These are phyloP conservation scores for Colletotrichum gigasporum DNA, from an alignment of 2,329 filamentous ascomycete species.

Conservation along the genomic window DNA sequence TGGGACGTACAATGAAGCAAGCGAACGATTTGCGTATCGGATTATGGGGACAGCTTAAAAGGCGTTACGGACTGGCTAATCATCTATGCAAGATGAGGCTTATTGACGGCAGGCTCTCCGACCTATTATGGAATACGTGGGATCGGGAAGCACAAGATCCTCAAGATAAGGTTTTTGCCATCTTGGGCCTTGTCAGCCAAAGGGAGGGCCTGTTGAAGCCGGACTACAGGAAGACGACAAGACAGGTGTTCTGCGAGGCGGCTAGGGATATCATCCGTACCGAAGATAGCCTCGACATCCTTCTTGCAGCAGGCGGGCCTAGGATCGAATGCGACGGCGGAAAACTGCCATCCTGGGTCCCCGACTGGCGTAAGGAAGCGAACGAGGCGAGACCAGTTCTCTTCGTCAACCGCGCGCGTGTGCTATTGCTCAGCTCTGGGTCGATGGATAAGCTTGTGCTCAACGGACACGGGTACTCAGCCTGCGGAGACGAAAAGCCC, in stretches of 20 bases:
- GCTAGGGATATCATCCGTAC: not conserved
- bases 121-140: constrained; percentile 2
- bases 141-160: not conserved
- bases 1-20: not conserved
- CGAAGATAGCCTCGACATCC: not conserved
- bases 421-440: not conserved
- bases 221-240: not conserved
- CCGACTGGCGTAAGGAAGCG: not conserved
- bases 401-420: not conserved
- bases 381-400: not conserved
- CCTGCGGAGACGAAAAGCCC: not conserved
- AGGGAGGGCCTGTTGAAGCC: not conserved
- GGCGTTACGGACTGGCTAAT: not conserved
- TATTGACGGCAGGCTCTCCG: not conserved
- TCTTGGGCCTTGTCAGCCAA: not conserved
- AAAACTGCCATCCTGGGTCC: not conserved
- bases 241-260: constrained; percentile 1
- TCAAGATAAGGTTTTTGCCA: not conserved
- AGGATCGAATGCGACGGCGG: not conserved
- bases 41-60: not conserved
- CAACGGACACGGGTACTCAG: not conserved
- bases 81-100: not conserved
- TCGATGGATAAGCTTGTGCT: not conserved
- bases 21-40: not conserved
- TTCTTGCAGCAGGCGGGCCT: not conserved